Percentiles rank a stretch among this genome's conserved stretches.
phyloP scores from a whole-genome alignment of 73 alveolate species.

The Symbiodinium pilosum region DNA sequence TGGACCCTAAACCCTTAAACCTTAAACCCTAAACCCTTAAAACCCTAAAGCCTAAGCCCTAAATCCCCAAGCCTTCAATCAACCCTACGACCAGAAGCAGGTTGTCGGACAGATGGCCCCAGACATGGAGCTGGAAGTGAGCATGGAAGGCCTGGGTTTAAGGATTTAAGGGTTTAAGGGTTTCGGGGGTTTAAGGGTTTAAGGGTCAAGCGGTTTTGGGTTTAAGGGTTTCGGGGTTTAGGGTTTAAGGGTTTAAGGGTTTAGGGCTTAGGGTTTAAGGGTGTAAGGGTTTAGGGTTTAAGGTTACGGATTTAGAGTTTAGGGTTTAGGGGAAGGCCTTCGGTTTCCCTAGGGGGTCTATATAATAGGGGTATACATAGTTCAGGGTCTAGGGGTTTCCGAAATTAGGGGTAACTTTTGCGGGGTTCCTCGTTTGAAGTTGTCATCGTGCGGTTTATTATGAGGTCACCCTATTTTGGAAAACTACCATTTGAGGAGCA shows the following conservation, averaged over 20 bases:
- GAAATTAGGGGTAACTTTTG: too few relatives aligned
- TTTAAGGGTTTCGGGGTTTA: not conserved
- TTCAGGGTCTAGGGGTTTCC: not conserved
- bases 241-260: not conserved
- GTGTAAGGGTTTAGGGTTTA: not conserved
- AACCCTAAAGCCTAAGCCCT: not conserved
- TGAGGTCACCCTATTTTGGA: too few relatives aligned
- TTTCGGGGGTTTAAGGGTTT: not conserved
- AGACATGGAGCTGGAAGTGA: conserved; percentile 80
- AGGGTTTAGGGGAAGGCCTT: too few relatives aligned
- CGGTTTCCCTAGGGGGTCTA: too few relatives aligned
- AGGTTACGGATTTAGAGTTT: not conserved
- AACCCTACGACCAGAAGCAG: not conserved
- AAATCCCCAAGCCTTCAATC: not conserved
- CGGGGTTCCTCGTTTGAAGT: too few relatives aligned
- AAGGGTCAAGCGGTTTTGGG: not conserved
- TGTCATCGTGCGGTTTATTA: too few relatives aligned
- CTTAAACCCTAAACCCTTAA: not conserved
- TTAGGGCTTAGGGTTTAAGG: not conserved
- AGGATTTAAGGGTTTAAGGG: not conserved
- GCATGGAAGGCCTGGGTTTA: not conserved
- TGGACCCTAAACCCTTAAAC: not conserved
- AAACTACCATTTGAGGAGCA: too few relatives aligned
- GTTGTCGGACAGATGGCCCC: conserved; percentile 55
- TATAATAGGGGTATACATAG: too few relatives aligned